Conservation (phyloP, 2,329 filamentous ascomycete species). For the Hansfordia pulvinata region DNA sequence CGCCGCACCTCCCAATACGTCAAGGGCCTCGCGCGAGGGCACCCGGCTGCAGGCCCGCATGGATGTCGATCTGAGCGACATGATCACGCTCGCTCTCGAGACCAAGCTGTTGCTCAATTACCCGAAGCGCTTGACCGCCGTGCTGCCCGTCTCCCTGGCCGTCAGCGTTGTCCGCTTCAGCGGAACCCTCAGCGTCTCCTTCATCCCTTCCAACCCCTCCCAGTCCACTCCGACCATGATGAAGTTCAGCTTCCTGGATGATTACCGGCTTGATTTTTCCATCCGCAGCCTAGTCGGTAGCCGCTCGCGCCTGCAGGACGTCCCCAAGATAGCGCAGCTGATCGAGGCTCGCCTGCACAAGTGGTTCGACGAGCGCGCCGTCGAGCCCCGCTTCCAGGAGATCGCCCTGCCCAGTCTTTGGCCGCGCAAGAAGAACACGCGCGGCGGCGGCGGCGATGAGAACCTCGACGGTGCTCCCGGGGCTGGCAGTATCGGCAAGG, state of each 20-base stretch:
- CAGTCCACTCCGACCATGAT: slow-evolving; percentile 72
- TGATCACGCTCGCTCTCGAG: slow-evolving; percentile 87
- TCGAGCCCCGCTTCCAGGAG: slow-evolving; percentile 78
- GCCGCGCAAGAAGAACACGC: slow-evolving; percentile 73
- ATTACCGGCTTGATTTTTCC: slow-evolving; percentile 74
- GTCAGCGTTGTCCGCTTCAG: slow-evolving; percentile 91
- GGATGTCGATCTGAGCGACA: slow-evolving; percentile 94
- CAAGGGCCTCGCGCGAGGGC: slow-evolving; percentile 40
- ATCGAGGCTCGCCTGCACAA: slow-evolving; percentile 68
- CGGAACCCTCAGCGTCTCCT: slow-evolving; percentile 84
- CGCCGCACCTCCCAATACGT: slow-evolving; percentile 22
- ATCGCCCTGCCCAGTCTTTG: slow-evolving; percentile 72
- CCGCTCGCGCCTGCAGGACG: slow-evolving; percentile 68
- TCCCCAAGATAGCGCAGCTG: slow-evolving; percentile 77
- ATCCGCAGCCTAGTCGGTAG: slow-evolving; percentile 69
- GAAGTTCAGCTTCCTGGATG: slow-evolving; percentile 85
- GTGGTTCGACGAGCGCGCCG: slow-evolving; percentile 80
- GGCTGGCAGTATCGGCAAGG: slow-evolving; percentile 33
- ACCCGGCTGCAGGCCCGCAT: slow-evolving; percentile 82
- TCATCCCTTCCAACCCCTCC: slow-evolving; percentile 63
- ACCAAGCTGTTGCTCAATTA: slow-evolving; percentile 93
- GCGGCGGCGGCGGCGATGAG: slow-evolving; percentile 59
- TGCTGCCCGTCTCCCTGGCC: slow-evolving; percentile 80
- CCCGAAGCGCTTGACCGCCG: slow-evolving; percentile 75
- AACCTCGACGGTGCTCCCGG: slow-evolving; percentile 24